These are phyloP conservation scores for Cairneyella variabilis DNA, from an alignment of 495 filamentous ascomycete species.

Conservation along the genomic window DNA sequence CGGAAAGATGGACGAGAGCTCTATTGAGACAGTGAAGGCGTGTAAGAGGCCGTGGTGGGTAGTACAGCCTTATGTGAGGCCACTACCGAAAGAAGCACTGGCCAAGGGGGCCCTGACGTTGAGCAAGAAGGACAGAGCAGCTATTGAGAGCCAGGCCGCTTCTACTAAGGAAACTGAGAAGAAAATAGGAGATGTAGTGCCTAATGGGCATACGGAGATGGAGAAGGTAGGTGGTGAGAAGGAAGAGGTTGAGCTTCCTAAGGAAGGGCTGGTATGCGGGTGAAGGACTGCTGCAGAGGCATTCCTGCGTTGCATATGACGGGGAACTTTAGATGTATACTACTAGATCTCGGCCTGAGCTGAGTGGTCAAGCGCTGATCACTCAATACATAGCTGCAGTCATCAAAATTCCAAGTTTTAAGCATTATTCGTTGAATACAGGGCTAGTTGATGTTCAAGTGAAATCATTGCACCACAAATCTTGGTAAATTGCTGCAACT, in stretches of 20 bases:
- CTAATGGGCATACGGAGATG: conserved; percentile 9
- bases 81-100: conserved; percentile 83
- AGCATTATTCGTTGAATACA: too few species aligned
- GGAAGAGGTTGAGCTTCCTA: conserved; percentile 31
- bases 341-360: neutral
- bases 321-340: too few species aligned
- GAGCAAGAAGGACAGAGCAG: conserved; percentile 50
- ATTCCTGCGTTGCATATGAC: too few species aligned
- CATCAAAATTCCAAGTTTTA: too few species aligned
- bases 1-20: conserved; percentile 46
- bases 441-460: too few species aligned
- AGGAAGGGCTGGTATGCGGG: conserved; percentile 41
- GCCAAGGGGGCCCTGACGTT: conserved; percentile 71
- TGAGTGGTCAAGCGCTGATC: conserved; percentile 20
- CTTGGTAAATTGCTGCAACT: too few species aligned
- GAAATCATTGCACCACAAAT: too few species aligned
- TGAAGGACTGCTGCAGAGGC: too few species aligned
- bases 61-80: conserved; percentile 85
- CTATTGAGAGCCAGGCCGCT: conserved; percentile 26
- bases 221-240: conserved; percentile 1
- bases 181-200: neutral
- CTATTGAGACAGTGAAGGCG: conserved; percentile 60
- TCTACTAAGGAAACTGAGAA: neutral
- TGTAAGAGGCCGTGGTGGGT: conserved; percentile 87
- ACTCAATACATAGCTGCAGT: too few species aligned